These are phyloP conservation scores for Rhodotorula sp. DNA, from an alignment of 1,284 basidiomycete genomes.

Conservation along the genomic window DNA sequence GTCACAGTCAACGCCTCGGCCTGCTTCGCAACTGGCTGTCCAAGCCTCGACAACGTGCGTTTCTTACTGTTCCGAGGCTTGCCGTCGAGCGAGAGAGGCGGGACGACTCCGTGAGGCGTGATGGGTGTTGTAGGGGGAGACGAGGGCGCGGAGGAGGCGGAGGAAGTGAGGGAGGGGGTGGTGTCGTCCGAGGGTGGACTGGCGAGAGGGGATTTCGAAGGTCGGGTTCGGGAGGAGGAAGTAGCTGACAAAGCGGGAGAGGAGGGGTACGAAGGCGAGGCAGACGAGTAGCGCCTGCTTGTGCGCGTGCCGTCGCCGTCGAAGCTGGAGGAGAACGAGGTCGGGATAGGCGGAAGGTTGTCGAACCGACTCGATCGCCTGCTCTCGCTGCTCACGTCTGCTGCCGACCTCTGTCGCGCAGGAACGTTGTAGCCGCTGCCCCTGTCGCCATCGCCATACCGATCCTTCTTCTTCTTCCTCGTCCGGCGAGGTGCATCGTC, in stretches of 20 bases:
- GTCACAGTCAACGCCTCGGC: not conserved
- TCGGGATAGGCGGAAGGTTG: not conserved
- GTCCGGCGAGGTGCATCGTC: not conserved
- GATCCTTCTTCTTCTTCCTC: slow-evolving; percentile 3
- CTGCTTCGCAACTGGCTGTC: not conserved
- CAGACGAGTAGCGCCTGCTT: slow-evolving; percentile 24
- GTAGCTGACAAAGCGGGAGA: slow-evolving; percentile 6
- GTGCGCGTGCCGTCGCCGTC: not conserved
- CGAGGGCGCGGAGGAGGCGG: slow-evolving; percentile 14
- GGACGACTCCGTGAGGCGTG: not conserved
- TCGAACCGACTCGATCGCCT: not conserved
- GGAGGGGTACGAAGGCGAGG: not conserved
- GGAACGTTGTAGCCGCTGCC: not conserved
- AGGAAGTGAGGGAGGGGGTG: slow-evolving; percentile 24
- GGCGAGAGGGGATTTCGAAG: slow-evolving; percentile 4
- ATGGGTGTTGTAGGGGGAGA: slow-evolving; percentile 10
- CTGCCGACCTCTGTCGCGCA: not conserved
- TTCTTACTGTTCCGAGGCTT: slow-evolving; percentile 6
- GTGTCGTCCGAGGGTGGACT: slow-evolving; percentile 5
- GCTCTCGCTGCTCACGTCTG: not conserved
- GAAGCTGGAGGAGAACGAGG: slow-evolving; percentile 9
- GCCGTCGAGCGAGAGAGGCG: slow-evolving; percentile 8
- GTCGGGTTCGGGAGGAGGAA: not conserved
- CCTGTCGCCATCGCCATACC: not conserved
- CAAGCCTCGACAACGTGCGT: not conserved